Evolutionary conservation across 371 early-diverging fungal genomes (phyloP), one percentile per base, ranked within the genome.

Genomic region (Zancudomyces culisetae): DNA sequence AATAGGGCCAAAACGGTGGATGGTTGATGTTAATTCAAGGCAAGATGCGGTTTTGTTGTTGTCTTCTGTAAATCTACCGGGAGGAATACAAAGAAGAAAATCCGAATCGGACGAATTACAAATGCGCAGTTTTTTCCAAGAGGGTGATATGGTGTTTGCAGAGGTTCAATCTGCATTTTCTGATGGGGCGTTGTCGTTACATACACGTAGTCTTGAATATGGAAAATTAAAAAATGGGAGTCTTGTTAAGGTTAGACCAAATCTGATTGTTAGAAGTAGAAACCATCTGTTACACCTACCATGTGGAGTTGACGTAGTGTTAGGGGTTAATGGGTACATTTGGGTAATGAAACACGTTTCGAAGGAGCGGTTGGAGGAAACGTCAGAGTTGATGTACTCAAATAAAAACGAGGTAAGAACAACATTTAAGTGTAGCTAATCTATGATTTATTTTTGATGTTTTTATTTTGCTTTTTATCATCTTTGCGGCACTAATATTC

Each of bases 21-120:
- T 85, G 59, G 87, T 98, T 0, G 97, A 98, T 64, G 80, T 93
- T 30, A 88, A 86, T 63, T 78, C 87, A 26, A 77, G 82, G 39
- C 85, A 83, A 61, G 95, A 98, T 64, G 89, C 83, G 3, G 74
- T 86, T 22, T 69, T 98, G 28, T 71, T 87, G 49, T 73, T 99
- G 49, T 90, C 93, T 35, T 83, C 98, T 0, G 83, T 99, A 56
- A 93, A 90, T 67, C 69, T 99, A 43, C 97, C 98, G 1, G 98
- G 98, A 28, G 96, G 93, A 21, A 85, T 94, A 26, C 96, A 94
- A 79, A 73, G 98, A 57, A 79, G 98, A 64, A 96, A 97, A 74
- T 83, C 84, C 40, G 99, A 98, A 64, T 79, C 85, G 0, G 99
- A 99, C 70, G 98, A 98, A 64, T 78, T 98, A 53, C 88, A 90